Evolutionary conservation across 2,329 filamentous ascomycete genomes (phyloP), one percentile per base, ranked within the genome.

Genomic region (Fusarium clavum): DNA sequence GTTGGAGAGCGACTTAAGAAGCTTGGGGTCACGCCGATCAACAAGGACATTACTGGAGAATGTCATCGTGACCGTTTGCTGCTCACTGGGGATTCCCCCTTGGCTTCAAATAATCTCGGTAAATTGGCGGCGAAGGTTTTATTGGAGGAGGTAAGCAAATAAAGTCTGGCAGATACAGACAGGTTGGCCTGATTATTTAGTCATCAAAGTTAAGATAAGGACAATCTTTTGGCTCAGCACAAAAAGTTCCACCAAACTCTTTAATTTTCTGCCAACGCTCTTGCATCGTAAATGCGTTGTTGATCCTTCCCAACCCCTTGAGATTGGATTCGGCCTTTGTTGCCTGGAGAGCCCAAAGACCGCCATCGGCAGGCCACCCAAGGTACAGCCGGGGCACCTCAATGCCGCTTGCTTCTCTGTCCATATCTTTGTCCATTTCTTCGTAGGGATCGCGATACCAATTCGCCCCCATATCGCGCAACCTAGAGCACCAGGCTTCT

Each of bases 11-110:
- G 30, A 1, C 57, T 60, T 0, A 58, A 22, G 20, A 60, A 47
- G 30, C 57, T 60, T 2, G 57, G 57, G 0, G 41, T 60, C 0
- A 60, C 24, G 2, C 57, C 41, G 0, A 40, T 60, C 1, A 60
- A 60, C 6, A 58, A 60, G 20, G 43, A 41, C 1, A 60, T 60
- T 2, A 45, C 57, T 16, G 57, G 57, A 1, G 57, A 60, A 40
- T 60, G 57, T 2, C 25, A 60, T 2, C 24, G 41, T 0, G 57
- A 60, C 0, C 57, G 57, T 6, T 7, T 60, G 6, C 1, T 60
- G 1, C 6, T 60, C 16, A 60, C 57, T 0, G 57, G 57, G 0
- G 57, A 58, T 58, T 60, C 57, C 0, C 57, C 52, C 0, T 1
- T 60, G 10, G 57, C 57, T 1, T 60, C 52, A 3, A 60, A 60